phyloP scores from a whole-genome alignment of 805 yeast species.

The Kodamaea laetipori region DNA sequence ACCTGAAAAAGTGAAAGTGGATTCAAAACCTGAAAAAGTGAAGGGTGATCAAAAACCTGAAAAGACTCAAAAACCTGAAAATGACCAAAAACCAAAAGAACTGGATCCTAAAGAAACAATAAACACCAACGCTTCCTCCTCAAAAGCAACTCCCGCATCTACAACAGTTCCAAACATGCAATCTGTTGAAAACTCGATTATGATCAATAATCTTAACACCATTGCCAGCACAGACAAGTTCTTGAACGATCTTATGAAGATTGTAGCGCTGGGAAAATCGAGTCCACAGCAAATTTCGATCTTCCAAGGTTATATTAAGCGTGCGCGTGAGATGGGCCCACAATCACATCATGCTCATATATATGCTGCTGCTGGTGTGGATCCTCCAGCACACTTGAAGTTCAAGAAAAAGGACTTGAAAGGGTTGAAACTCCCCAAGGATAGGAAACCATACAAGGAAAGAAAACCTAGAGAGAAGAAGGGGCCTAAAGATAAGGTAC shows the following conservation, averaged over 20 bases:
- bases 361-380: conserved; percentile 19
- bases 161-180: conserved; percentile 34
- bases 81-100: conserved; percentile 14
- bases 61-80: conserved; percentile 33
- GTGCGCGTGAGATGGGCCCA: conserved; percentile 76
- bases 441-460: conserved; percentile 15
- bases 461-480: conserved; percentile 14
- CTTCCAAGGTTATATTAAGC: conserved; percentile 78
- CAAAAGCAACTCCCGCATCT: conserved; percentile 5
- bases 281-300: conserved; percentile 67
- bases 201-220: conserved; percentile 81
- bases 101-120: not conserved
- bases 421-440: conserved; percentile 15
- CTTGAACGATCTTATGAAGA: conserved; percentile 72
- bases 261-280: conserved; percentile 84
- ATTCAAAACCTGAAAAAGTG: not conserved
- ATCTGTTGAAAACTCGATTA: conserved; percentile 68
- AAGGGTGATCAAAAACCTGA: too few relatives aligned
- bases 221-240: conserved; percentile 76
- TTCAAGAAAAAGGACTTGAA: conserved; percentile 7
- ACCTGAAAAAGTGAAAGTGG: conserved; percentile 24
- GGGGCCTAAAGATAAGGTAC: conserved; percentile 20
- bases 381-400: conserved; percentile 12
- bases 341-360: conserved; percentile 43
- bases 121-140: conserved; percentile 1